Percentiles rank a stretch among this genome's conserved stretches.
These are phyloP conservation scores for Cladorrhinum sp. DNA, from an alignment of 2,329 filamentous ascomycete species.

Conservation along the genomic window DNA sequence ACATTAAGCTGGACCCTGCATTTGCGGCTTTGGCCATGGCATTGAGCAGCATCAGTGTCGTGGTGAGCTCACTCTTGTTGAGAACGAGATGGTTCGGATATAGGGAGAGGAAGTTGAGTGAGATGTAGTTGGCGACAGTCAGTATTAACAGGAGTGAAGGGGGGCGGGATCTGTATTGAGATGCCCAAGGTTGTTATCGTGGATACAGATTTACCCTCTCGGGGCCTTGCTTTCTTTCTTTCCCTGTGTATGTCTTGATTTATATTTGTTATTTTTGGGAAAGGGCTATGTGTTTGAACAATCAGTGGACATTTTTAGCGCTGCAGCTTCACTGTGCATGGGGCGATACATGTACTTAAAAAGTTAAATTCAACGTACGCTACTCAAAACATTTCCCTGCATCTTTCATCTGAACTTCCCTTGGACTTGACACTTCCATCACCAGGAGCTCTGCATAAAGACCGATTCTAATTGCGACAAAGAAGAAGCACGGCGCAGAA, in stretches of 20 bases:
- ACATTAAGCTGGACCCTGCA: constrained; percentile 68
- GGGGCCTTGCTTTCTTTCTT: neutral
- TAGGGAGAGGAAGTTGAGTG: constrained; percentile 32
- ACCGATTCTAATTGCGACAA: neutral
- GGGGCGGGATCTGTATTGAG: neutral
- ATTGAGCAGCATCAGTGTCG: constrained; percentile 83
- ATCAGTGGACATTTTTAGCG: neutral
- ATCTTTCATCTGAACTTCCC: neutral
- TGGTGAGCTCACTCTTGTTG: constrained; percentile 74
- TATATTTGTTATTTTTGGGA: neutral
- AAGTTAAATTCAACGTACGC: neutral
- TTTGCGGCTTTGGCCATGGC: constrained; percentile 95
- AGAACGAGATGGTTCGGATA: constrained; percentile 40
- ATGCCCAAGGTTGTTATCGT: neutral
- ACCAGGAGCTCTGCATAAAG: neutral
- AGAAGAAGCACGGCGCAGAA: neutral
- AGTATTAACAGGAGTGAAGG: constrained; percentile 6
- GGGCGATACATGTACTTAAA: neutral
- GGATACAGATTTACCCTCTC: neutral
- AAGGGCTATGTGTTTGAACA: neutral
- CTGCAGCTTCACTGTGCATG: neutral
- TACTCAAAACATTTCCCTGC: neutral
- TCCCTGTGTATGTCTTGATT: neutral
- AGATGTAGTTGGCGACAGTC: neutral
- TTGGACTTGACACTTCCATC: neutral